A percentile compares a stretch with the other conserved stretches of the same genome.
Conservation (phyloP, 75 land plant genomes). For the Isoetes taiwanensis region DNA sequence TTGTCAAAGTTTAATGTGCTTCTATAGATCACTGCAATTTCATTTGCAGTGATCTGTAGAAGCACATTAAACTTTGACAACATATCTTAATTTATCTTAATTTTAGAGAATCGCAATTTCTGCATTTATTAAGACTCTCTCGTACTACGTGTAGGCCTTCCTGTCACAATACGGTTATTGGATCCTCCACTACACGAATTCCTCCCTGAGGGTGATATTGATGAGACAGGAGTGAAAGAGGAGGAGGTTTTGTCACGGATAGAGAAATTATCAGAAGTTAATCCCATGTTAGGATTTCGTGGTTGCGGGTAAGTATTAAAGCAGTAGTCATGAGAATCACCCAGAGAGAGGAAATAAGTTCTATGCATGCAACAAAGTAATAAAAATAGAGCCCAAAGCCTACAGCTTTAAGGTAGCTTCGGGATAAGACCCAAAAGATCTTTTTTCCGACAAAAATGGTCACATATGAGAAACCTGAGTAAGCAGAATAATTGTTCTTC, state of each 20-base stretch:
- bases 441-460: no score
- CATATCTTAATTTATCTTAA: neutral
- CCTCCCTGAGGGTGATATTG: constrained; percentile 87
- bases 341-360: no score
- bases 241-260: constrained; percentile 68
- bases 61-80: no score
- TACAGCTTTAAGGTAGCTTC: neutral
- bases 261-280: constrained; percentile 94
- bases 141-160: constrained; percentile 49
- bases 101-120: neutral
- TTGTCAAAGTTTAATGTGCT: no score
- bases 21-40: no score
- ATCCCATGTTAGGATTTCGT: constrained; percentile 98
- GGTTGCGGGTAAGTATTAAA: constrained; percentile 95
- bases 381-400: neutral
- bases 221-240: constrained; percentile 67
- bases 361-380: neutral
- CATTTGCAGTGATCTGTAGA: no score
- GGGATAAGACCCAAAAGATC: neutral
- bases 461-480: no score
- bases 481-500: no score
- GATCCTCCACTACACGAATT: constrained; percentile 98
- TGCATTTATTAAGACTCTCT: neutral
- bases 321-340: no score
- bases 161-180: constrained; percentile 82